phyloP scores from a whole-genome alignment of 257 asterid species.

The Coffea eugenioides region DNA sequence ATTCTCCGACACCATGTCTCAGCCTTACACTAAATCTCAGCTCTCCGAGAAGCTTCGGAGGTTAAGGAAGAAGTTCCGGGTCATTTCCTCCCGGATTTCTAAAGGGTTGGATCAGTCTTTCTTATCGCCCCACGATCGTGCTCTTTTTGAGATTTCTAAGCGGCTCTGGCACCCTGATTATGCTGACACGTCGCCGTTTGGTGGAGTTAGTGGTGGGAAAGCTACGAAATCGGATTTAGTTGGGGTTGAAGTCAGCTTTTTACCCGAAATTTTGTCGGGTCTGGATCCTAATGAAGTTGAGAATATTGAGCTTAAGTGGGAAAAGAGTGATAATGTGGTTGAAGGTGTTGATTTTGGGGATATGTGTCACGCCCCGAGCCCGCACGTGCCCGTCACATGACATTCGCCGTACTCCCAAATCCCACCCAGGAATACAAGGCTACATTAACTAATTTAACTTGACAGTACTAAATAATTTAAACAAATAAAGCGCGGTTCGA shows the following conservation, averaged over 20 bases:
- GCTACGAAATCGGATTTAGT: constrained; percentile 37
- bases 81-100: constrained; percentile 50
- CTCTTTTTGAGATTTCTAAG: constrained; percentile 52
- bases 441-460: too few species aligned
- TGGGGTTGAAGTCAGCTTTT: constrained; percentile 57
- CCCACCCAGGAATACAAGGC: too few species aligned
- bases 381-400: too few species aligned
- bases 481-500: too few species aligned
- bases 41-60: constrained; percentile 80
- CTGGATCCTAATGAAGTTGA: constrained; percentile 15
- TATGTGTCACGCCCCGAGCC: too few species aligned
- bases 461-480: too few species aligned
- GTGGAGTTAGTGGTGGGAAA: constrained; percentile 11
- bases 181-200: constrained; percentile 55
- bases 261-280: constrained; percentile 35
- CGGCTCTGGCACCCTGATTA: constrained; percentile 71
- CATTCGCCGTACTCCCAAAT: too few species aligned
- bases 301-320: constrained; percentile 22
- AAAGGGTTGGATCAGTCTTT: constrained; percentile 50
- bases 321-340: constrained; percentile 13
- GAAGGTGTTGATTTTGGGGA: constrained; percentile 14
- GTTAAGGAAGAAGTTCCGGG: constrained; percentile 74
- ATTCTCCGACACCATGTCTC: constrained; percentile 69
- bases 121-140: constrained; percentile 64
- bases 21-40: constrained; percentile 82